Evolutionary conservation across 2,329 filamentous ascomycete genomes (phyloP).

Genomic region (Trichoderma aggressivum): DNA sequence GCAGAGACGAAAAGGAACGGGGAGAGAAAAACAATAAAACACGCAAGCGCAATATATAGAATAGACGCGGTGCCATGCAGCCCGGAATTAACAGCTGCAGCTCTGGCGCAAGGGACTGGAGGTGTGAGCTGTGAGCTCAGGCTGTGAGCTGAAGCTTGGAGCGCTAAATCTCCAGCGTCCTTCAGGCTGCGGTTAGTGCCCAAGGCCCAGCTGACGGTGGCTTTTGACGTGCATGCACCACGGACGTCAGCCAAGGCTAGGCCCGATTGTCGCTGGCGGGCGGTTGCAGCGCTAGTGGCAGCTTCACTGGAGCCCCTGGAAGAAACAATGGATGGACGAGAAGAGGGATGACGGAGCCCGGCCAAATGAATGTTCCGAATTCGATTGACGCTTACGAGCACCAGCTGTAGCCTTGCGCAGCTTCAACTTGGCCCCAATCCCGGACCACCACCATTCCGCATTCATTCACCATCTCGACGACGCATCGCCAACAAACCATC

Average conservation of each 20-base stretch:
- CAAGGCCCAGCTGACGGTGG: background rate
- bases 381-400: slow-evolving; percentile 30
- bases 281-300: background rate
- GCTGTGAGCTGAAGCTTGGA: background rate
- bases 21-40: background rate
- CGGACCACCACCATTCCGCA: slow-evolving; percentile 9
- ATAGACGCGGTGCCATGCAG: background rate
- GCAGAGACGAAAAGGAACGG: background rate
- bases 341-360: background rate
- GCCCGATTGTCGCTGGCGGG: background rate
- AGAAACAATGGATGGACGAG: background rate
- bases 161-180: background rate
- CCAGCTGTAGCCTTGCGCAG: slow-evolving; percentile 36
- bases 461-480: background rate
- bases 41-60: background rate
- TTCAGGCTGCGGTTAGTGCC: background rate
- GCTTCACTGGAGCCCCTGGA: background rate
- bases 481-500: background rate
- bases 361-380: slow-evolving; percentile 8
- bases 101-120: background rate
- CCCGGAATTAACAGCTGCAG: background rate
- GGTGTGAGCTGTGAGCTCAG: background rate
- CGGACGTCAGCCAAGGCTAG: slow-evolving; percentile 4
- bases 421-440: slow-evolving; percentile 31
- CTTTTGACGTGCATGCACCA: background rate